Evolutionary conservation across 164 flowering plant species (phyloP), one percentile per base, ranked within the genome.

Genomic region (Aristolochia contorta): DNA sequence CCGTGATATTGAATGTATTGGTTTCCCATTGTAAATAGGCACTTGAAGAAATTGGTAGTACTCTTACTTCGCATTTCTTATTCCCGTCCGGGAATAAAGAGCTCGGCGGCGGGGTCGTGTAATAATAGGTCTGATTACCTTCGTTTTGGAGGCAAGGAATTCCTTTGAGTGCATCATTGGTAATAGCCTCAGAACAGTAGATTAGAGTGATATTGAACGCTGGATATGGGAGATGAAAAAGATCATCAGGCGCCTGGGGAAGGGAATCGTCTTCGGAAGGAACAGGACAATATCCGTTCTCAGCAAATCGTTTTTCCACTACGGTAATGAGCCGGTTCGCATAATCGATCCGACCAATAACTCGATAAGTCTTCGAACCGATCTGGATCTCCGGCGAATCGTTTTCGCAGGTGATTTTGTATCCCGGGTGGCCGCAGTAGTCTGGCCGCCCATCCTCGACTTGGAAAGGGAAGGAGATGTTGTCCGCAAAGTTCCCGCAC

Each of bases 401-500:
- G 58, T 56, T 30, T 32, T 16, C 9, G 58, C 58, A 56, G 45
- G 58, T 32, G 20, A 56, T 18, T 7, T 30, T 27, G 18, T 25
- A 15, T 9, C 10, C 5, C 22, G 19, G 20, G 18, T 30, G 32
- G 10, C 45, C 21, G 20, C 58, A 56, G 12, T 13, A 1, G 0
- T 3, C 15, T 3, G 58, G 16, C 8, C 58, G 45, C 19, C 43
- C 30, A 27, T 55, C 27, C 6, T 33, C 45, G 45, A 30, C 58
- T 1, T 12, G 58, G 32, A 56, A 56, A 25, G 58, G 58, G 21
- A 24, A 56, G 6, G 13, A 25, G 58, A 56, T 20, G 58, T 56
- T n/a, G 19, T 10, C 43, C 43, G 6, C 21, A 37, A 33, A 15
- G 45, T 56, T 12, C 0, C 58, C 58, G 58, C 58, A 30, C 20